phyloP scores from a whole-genome alignment of 2,329 filamentous ascomycete genomes.

The Ampelomyces quisqualis region DNA sequence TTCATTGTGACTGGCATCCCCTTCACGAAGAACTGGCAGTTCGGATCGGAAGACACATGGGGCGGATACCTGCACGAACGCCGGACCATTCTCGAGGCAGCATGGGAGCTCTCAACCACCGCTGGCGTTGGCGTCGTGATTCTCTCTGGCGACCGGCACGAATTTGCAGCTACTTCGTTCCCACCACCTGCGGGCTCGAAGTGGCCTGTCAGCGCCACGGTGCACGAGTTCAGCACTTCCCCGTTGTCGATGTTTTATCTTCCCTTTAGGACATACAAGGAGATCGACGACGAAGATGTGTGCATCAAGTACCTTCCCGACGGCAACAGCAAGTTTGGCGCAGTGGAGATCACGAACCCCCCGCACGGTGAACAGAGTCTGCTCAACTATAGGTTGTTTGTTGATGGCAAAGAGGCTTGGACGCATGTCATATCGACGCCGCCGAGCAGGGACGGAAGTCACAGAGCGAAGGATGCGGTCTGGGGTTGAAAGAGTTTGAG shows the following conservation, averaged over 20 bases:
- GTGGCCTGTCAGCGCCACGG: slow-evolving; percentile 53
- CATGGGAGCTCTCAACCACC: slow-evolving; percentile 78
- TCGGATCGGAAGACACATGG: slow-evolving; percentile 90
- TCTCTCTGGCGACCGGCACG: slow-evolving; percentile 90
- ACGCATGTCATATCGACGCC: slow-evolving; percentile 54
- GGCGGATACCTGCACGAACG: slow-evolving; percentile 86
- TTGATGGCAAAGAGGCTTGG: slow-evolving; percentile 81
- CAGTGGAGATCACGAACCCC: slow-evolving; percentile 72
- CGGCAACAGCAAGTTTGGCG: slow-evolving; percentile 86
- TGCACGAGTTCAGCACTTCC: slow-evolving; percentile 89
- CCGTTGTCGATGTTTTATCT: slow-evolving; percentile 94
- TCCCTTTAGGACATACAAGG: slow-evolving; percentile 78
- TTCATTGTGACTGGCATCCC: slow-evolving; percentile 87
- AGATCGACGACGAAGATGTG: slow-evolving; percentile 79
- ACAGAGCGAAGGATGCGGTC: slow-evolving; percentile 49
- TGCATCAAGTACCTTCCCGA: slow-evolving; percentile 82
- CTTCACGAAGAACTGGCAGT: slow-evolving; percentile 96
- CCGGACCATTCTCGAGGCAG: slow-evolving; percentile 75
- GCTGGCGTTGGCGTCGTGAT: slow-evolving; percentile 77
- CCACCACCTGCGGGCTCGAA: slow-evolving; percentile 61
- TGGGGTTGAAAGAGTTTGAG: slow-evolving; percentile 39
- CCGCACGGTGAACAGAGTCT: slow-evolving; percentile 66
- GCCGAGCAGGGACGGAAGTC: slow-evolving; percentile 42
- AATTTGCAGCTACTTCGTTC: slow-evolving; percentile 86
- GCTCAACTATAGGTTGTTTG: slow-evolving; percentile 76